Base-by-base conservation (phyloP, 1,139 yeast species). In the Yueomyces sp. region DNA sequence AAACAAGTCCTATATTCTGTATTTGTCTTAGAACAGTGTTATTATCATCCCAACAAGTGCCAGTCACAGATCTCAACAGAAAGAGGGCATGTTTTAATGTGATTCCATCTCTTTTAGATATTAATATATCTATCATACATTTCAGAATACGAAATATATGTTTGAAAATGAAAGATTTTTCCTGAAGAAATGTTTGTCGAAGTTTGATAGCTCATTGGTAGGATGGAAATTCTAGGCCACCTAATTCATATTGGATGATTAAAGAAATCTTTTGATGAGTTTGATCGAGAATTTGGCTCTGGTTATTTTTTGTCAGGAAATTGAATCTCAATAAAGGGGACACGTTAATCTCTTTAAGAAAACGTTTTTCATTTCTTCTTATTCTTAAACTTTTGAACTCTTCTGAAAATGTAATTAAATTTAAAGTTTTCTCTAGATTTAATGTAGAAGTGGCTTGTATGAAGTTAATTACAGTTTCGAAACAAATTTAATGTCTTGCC, bases 11-110 rank as follows among this genome's bases (percentile, higher is more conserved):
- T 27, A 74, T 54, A 4, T 69, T 70, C 28, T 67, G 67, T 25
- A 73, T 45, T 45, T 74, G 78, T 42, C 67, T 58, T 28, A 73
- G 52, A 8, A 66, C 66, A 50, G 64, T 59, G 8, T 70, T 57
- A 0, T 69, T 54, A 40, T 64, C 67, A 48, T 72, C 76, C 79
- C 79, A 73, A 26, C 75, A 64, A 44, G 59, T 63, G 0, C 72
- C 72, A 38, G 54, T 53, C 3, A 72, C 45, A 38, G 70, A 66
- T 42, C 75, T 55, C 2, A 56, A 49, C 8, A 73, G 47, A 36
- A 55, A 57, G 6, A 73, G 51, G 8, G 69, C 52, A 38, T 59
- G 64, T 25, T 55, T 46, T 37, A 72, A 53, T 0, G 77, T 68
- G 0, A 50, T 46, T 0, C 69, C 66, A 50, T 72, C 76, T 33